These are phyloP conservation scores for Novymonas esmeraldas DNA, from an alignment of 208 protist genomes.

Conservation along the genomic window DNA sequence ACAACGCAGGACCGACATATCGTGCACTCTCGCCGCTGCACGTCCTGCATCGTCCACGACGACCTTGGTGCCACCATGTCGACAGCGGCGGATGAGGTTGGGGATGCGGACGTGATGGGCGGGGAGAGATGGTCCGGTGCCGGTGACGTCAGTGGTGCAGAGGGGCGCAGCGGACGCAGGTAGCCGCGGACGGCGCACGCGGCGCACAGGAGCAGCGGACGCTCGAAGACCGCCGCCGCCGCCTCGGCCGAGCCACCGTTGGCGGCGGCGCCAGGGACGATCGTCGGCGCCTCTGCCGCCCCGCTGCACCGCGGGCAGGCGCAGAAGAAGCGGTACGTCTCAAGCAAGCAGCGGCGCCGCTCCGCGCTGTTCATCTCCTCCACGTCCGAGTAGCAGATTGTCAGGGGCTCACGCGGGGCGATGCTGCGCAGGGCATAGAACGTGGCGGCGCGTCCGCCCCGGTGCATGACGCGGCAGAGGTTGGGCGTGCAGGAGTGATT, in stretches of 20 bases:
- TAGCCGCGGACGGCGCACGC: slow-evolving; percentile 54
- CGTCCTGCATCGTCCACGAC: slow-evolving; percentile 21
- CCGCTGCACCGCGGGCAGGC: slow-evolving; percentile 55
- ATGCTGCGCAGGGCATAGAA: slow-evolving; percentile 78
- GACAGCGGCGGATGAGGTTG: too few relatives aligned
- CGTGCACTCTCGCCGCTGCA: slow-evolving; percentile 24
- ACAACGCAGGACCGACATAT: slow-evolving; percentile 22
- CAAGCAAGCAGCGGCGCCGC: slow-evolving; percentile 54
- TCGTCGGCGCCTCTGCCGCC: slow-evolving; percentile 11
- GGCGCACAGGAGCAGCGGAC: slow-evolving; percentile 39
- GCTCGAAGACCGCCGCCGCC: slow-evolving; percentile 12
- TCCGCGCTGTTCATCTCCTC: slow-evolving; percentile 60
- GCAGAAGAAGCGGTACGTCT: slow-evolving; percentile 74
- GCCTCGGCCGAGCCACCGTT: neutral
- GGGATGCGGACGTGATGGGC: too few relatives aligned
- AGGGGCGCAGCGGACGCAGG: slow-evolving; percentile 41
- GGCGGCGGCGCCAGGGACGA: slow-evolving; percentile 6
- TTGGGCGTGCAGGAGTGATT: slow-evolving; percentile 81
- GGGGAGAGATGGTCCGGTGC: too few relatives aligned
- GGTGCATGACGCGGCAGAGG: slow-evolving; percentile 67
- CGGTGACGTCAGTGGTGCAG: too few relatives aligned
- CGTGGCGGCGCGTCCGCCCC: slow-evolving; percentile 37
- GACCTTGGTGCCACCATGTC: too few relatives aligned
- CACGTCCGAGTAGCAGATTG: slow-evolving; percentile 80
- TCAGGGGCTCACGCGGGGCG: slow-evolving; percentile 42